Base-by-base conservation (phyloP, 2,329 filamentous ascomycete genomes). In the Rhynchosporium secalis region DNA sequence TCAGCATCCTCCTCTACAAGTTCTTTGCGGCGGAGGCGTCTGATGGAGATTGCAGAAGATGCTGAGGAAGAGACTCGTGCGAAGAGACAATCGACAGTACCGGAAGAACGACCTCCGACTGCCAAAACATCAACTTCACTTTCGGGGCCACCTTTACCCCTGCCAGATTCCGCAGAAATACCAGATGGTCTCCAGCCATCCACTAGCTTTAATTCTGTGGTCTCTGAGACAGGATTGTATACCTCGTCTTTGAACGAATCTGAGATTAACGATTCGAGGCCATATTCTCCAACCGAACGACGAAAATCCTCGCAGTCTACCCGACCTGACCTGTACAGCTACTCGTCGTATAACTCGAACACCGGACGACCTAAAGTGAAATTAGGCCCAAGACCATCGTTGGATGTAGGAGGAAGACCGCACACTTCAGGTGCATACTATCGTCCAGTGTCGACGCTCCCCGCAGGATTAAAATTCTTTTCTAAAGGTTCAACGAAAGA, bases 11-110 rank as follows among this genome's bases (percentile, higher is more conserved):
- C 93, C 10, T 94, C 91, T 4, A 90, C 86, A 55, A 92, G 90
- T 73, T 96, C 92, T 4, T 80, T 92, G 67, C 86, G 89, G 63
- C 83, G 87, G 72, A 85, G 88, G 70, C 87, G 91, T 68, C 79
- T 98, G 70, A 89, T 94, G 78, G 94, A 96, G 77, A 97, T 98
- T 74, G 87, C 89, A n/a, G 95, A 98, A 77, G 91, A 95, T 77
- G 90, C 89, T 59, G 58, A 96, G 71, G 86, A 88, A 60, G 77
- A 80, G 63, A 79, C 82, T 63, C 77, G 84, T 66, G 79, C 85
- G 33, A 88, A 86, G 71, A 79, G 85, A 60, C 81, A 87, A 70
- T 86, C 83, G 1, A 76, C 82, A 7, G 78, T 81, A 6, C 76
- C 78, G 26, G 79, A 83, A 71, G 77, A 83, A 69, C 68, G 63